Evolutionary conservation across 176 grass and related monocot genomes (phyloP), one percentile per base, ranked within the genome.

Genomic region (Aegilops speltoides): DNA sequence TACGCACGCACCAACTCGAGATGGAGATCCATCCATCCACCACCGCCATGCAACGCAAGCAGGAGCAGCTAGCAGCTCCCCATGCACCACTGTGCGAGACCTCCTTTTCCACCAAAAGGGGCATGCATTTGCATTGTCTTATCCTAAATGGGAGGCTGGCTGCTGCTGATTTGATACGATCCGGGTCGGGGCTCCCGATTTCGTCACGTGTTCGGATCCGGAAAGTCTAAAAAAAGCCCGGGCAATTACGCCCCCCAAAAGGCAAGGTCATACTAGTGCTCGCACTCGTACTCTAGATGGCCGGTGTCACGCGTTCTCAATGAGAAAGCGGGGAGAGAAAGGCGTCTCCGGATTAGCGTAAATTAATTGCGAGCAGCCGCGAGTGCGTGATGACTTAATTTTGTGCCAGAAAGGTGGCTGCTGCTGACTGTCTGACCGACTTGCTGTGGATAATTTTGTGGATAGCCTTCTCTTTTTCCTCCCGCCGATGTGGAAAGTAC

Each of bases 71-170:
- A 11, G 40, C 10, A 36, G 40, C 40, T 41, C 40, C 40, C 17
- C 19, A 57, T 22, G 56, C 20, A 59, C 19, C 8, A 22, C 0
- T 20, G 56, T 64, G 14, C 4, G 9, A 73, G 33, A 6, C 28
- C 29, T 77, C 63, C 62, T 36, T 90, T 86, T 86, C 83, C 38
- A 9, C 76, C 89, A 80, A 84, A 91, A 80, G 65, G 1, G 4
- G 28, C 29, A 15, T 28, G 76, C 78, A 73, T 17, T 31, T 52
- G 41, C 56, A 77, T 16, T 17, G 61, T 52, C 78, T 78, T 90
- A 90, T 90, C 87, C 68, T 40, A 54, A 41, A 82, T 10, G 8
- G 4, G 23, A 24, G 79, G 16, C 26, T 81, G 16, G 1, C 8
- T 10, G 25, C 22, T 48, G 1, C 37, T 24, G 68, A 67, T 86